phyloP scores from a whole-genome alignment of 768 basidiomycete genomes.

The Hemileccinum impolitum region DNA sequence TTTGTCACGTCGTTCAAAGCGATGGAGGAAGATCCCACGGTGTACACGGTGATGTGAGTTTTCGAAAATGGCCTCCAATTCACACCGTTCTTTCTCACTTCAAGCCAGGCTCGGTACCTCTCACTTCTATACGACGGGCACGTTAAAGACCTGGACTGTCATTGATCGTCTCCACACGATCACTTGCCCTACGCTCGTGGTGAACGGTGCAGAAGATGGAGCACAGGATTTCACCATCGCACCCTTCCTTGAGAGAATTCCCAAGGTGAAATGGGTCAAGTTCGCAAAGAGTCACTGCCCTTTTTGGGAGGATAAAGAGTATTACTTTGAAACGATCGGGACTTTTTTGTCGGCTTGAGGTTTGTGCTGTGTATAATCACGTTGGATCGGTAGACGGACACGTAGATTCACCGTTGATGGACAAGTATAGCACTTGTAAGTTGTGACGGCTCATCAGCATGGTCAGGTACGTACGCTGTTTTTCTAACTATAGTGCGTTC shows the following conservation, averaged over 20 bases:
- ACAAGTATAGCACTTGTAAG: not conserved
- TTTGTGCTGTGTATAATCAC: not conserved
- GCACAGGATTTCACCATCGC: conserved; percentile 31
- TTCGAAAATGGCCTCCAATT: not conserved
- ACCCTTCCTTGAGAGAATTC: conserved; percentile 32
- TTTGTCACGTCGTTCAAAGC: conserved; percentile 22
- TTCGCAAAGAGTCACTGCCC: conserved; percentile 28
- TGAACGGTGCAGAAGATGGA: conserved; percentile 35
- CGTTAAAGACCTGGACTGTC: conserved; percentile 44
- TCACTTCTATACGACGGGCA: conserved; percentile 36
- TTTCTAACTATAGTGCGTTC: too few relatives aligned
- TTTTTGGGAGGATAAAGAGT: conserved; percentile 19
- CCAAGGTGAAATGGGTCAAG: conserved; percentile 35
- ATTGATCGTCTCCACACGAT: conserved; percentile 41
- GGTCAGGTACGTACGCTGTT: not conserved
- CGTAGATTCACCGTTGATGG: not conserved
- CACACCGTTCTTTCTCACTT: not conserved
- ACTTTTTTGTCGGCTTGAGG: conserved; percentile 12
- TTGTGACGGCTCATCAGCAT: not conserved
- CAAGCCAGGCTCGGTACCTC: conserved; percentile 14
- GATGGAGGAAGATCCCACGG: conserved; percentile 30
- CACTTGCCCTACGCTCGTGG: conserved; percentile 35
- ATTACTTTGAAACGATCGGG: conserved; percentile 17
- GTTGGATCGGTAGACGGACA: too few relatives aligned
- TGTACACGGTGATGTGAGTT: conserved; percentile 33